Evolutionary conservation across 305 asterid genomes (phyloP).

Genomic region (Fraxinus nigra): DNA sequence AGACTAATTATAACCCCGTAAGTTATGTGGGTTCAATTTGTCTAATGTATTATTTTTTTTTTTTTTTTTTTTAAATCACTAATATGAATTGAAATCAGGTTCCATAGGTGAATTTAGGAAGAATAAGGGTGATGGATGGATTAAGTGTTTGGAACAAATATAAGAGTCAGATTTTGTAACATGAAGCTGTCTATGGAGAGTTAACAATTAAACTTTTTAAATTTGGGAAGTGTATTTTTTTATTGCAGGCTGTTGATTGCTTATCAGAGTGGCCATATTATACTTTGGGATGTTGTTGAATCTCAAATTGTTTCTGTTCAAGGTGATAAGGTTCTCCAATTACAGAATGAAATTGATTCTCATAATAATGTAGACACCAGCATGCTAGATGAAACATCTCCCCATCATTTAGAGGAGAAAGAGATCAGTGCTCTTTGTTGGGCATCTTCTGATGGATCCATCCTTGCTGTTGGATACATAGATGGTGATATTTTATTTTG

Average conservation of each 20-base stretch:
- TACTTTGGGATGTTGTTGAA: conserved; percentile 82
- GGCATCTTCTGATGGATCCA: conserved; percentile 79
- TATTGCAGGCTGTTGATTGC: conserved; percentile 72
- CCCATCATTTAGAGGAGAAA: conserved; percentile 60
- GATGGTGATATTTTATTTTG: conserved; percentile 93
- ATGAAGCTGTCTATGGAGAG: conserved; percentile 16
- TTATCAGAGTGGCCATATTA: conserved; percentile 72
- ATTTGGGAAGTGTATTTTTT: conserved; percentile 14
- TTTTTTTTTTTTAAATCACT: neutral
- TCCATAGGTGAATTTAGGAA: neutral
- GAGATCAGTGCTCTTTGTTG: conserved; percentile 92
- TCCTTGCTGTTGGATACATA: conserved; percentile 83
- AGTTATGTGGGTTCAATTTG: neutral
- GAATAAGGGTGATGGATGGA: conserved; percentile 13
- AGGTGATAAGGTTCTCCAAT: conserved; percentile 74
- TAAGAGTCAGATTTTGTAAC: neutral
- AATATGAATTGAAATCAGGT: neutral
- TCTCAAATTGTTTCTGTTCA: conserved; percentile 51
- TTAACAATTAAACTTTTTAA: conserved; percentile 18
- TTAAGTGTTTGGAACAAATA: conserved; percentile 21
- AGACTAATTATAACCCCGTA: neutral
- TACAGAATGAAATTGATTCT: conserved; percentile 48
- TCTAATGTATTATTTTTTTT: neutral
- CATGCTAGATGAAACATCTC: conserved; percentile 38
- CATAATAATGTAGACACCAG: conserved; percentile 36